A percentile compares a stretch with the other conserved stretches of the same genome.
phyloP scores from a whole-genome alignment of 2,329 filamentous ascomycete genomes.

The Mycosphaerella arachidis region DNA sequence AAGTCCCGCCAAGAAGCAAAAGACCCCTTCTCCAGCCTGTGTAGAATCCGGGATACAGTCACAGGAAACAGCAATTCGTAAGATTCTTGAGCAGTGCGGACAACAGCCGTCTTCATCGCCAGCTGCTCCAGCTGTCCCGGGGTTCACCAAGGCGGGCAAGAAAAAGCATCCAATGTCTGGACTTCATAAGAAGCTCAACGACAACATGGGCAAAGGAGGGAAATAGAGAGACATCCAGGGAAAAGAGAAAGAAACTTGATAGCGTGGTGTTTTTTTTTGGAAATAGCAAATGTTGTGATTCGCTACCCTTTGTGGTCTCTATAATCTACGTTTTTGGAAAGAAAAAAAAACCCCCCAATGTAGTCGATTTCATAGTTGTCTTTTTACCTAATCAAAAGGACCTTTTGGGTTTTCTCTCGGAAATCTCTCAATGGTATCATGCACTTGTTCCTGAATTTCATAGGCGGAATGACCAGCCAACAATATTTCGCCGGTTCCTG shows the following conservation, averaged over 20 bases:
- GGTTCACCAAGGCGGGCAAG: not conserved
- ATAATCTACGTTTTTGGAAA: not conserved
- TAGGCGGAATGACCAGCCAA: not conserved
- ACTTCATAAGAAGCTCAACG: not conserved
- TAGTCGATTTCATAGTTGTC: not conserved
- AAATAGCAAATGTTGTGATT: not conserved
- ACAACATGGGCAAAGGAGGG: not conserved
- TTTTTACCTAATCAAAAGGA: not conserved
- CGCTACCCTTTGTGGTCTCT: not conserved
- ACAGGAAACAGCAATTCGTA: no score
- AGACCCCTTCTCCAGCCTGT: not conserved
- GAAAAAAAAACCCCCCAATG: no score
- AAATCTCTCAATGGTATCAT: not conserved
- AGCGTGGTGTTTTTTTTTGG: not conserved
- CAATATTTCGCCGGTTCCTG: not conserved
- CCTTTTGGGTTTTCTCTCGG: not conserved
- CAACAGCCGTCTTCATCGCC: no score
- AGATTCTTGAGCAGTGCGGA: no score
- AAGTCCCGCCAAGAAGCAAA: not conserved
- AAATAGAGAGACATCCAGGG: not conserved
- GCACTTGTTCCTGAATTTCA: not conserved
- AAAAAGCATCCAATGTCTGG: not conserved
- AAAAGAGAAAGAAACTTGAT: not conserved
- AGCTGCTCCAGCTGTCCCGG: no score
- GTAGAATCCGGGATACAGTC: no score